Evolutionary conservation across 164 flowering plant species (phyloP).

Genomic region (Akebia trifoliata): DNA sequence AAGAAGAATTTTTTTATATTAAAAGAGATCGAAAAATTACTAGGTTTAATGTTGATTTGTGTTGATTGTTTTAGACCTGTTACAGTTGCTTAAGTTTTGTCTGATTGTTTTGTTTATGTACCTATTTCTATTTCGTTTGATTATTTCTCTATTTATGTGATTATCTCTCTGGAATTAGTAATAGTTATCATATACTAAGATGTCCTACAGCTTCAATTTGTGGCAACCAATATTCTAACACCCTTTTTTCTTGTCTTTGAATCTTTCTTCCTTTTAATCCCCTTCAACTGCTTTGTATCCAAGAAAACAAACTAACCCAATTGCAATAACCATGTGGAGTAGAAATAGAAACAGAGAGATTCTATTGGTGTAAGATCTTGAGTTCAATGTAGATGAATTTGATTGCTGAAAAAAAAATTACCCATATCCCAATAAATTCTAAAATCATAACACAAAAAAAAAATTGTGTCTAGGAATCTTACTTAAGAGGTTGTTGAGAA

Average conservation of each 20-base stretch:
- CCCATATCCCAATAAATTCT: conserved; percentile 7
- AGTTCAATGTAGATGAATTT: conserved; percentile 41
- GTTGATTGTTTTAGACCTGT: too few species aligned
- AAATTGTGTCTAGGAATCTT: conserved; percentile 8
- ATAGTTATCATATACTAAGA: conserved; percentile 61
- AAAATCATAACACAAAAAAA: neutral
- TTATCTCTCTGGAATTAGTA: too few species aligned
- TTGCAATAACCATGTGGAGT: conserved; percentile 47
- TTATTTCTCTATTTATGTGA: too few species aligned
- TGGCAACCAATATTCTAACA: conserved; percentile 53
- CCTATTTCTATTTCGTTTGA: too few species aligned
- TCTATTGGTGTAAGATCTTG: conserved; percentile 59
- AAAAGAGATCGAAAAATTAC: too few species aligned
- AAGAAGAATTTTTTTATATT: too few species aligned
- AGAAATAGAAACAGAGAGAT: conserved; percentile 58
- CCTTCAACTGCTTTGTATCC: conserved; percentile 61
- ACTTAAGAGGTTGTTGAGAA: conserved; percentile 30
- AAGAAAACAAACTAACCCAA: conserved; percentile 54
- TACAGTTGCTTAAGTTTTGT: too few species aligned
- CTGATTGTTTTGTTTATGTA: too few species aligned
- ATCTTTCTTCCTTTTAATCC: conserved; percentile 28
- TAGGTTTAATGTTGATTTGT: too few species aligned
- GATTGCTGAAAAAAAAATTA: conserved; percentile 35
- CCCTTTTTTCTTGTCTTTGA: conserved; percentile 37
- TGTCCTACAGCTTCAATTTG: conserved; percentile 72